These are phyloP conservation scores for Scutellaria minor DNA, from an alignment of 257 asterid species.

Conservation along the genomic window DNA sequence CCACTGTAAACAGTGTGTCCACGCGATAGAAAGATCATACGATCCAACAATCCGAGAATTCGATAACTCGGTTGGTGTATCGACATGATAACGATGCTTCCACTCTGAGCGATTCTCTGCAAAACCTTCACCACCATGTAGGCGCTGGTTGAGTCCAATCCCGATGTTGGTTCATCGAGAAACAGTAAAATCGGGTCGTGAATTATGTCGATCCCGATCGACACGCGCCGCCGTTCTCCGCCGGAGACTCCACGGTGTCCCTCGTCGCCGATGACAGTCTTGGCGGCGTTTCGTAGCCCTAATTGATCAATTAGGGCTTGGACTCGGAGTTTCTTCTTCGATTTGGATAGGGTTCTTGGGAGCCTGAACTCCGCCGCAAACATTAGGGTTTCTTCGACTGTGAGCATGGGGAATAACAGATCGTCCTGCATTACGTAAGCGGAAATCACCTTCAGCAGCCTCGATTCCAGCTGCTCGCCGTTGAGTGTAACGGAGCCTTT, in stretches of 20 bases:
- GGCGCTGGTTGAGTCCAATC: slow-evolving; percentile 87
- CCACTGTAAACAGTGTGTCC: slow-evolving; percentile 87
- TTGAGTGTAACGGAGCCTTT: slow-evolving; percentile 66
- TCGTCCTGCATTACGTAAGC: slow-evolving; percentile 91
- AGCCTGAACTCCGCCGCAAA: slow-evolving; percentile 83
- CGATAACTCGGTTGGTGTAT: slow-evolving; percentile 86
- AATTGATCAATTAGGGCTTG: slow-evolving; percentile 54
- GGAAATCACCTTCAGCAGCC: slow-evolving; percentile 63
- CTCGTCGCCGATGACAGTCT: slow-evolving; percentile 58
- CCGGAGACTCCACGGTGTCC: slow-evolving; percentile 75
- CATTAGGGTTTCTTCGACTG: slow-evolving; percentile 81
- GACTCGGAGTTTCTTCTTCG: slow-evolving; percentile 54
- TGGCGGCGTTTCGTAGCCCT: slow-evolving; percentile 51
- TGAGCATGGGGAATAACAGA: slow-evolving; percentile 76
- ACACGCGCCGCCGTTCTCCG: slow-evolving; percentile 74
- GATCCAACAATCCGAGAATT: slow-evolving; percentile 63
- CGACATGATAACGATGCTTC: slow-evolving; percentile 82
- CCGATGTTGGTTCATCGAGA: slow-evolving; percentile 86
- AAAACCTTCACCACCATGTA: slow-evolving; percentile 80
- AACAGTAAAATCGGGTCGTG: slow-evolving; percentile 81
- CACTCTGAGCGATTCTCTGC: slow-evolving; percentile 81
- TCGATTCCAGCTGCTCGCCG: slow-evolving; percentile 67
- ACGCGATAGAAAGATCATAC: slow-evolving; percentile 66
- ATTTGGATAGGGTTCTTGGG: slow-evolving; percentile 52
- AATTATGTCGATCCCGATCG: slow-evolving; percentile 81